Conservation (phyloP, 73 alveolate genomes). For the Symbiodinium natans region DNA sequence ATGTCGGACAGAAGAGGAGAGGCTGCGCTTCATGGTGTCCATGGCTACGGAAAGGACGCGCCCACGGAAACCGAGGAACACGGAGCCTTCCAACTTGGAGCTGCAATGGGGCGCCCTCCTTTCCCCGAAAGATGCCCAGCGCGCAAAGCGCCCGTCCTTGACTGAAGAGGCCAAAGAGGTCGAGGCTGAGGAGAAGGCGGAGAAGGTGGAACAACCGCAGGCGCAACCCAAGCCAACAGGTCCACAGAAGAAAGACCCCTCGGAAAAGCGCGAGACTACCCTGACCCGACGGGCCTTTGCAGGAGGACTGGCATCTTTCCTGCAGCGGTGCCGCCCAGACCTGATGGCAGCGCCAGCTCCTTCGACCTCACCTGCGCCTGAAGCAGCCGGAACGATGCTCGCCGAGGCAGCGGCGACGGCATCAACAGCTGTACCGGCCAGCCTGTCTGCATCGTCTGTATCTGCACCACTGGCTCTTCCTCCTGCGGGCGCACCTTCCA, state of each 20-base stretch:
- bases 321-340: slow-evolving; percentile 76
- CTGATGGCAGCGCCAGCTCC: slow-evolving; percentile 13
- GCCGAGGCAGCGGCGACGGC: background rate
- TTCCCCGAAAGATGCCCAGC: slow-evolving; percentile 39
- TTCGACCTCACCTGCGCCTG: slow-evolving; percentile 3
- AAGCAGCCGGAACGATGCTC: background rate
- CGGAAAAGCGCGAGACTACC: slow-evolving; percentile 6
- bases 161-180: slow-evolving; percentile 3
- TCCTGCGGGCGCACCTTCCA: background rate
- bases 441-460: background rate
- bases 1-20: slow-evolving; percentile 31
- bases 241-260: background rate
- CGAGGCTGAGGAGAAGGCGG: background rate
- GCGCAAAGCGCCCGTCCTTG: background rate
- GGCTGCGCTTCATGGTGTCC: slow-evolving; percentile 46
- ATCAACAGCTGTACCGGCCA: background rate
- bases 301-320: slow-evolving; percentile 41
- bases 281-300: slow-evolving; percentile 44
- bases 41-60: slow-evolving; percentile 64
- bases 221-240: background rate
- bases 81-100: background rate
- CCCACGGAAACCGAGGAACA: slow-evolving; percentile 48
- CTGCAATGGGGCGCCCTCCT: slow-evolving; percentile 36
- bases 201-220: slow-evolving; percentile 50
- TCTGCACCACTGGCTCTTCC: background rate